Base-by-base conservation (phyloP, 306 rosid genomes). In the Hippophae gyantsensis region DNA sequence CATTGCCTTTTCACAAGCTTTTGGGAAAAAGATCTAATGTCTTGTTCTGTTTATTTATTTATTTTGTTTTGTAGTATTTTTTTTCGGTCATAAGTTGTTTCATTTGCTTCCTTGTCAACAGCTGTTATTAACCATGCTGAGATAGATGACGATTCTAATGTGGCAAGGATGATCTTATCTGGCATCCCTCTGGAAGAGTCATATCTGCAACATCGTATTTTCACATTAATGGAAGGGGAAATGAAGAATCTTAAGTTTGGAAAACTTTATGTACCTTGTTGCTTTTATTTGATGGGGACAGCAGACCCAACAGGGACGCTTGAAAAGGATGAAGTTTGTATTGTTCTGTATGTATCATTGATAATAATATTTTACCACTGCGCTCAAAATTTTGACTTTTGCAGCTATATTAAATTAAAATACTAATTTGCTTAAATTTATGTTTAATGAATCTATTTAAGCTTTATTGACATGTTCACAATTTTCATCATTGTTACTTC, bases 111-210 rank as follows among this genome's bases (percentile, higher is more conserved):
- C 52, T 57, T 13, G 67, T 56, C 93, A 89, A 61, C 58, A 61
- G 97, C 71, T 58, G 53, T 79, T n/a, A 42, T 76, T 48, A 75
- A 54, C 66, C 10, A 67, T 14, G 94, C 84, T 9, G 81, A 61
- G 40, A 68, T 80, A 58, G 97, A 89, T 64, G 80, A 82, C 47
- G 46, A 64, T n/a, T 82, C 56, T 54, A 63, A 3, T 42, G 74
- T 69, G 0, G 71, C 81, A 6, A 83, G 66, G 57, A 89, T 89
- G 97, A 79, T 89, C 68, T 75, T 74, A 63, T 71, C 69, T 43
- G 94, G 90, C 47, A 70, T 86, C 65, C 87, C 93, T 65, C 83
- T 86, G 13, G 90, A 89, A 25, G 97, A 89, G 64, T 70, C 97
- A 7, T 77, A 27, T 74, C 60, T 89, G 76, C 86, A 73, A 60